Conservation (phyloP, 2,329 filamentous ascomycete genomes). For the Fusarium poae region DNA sequence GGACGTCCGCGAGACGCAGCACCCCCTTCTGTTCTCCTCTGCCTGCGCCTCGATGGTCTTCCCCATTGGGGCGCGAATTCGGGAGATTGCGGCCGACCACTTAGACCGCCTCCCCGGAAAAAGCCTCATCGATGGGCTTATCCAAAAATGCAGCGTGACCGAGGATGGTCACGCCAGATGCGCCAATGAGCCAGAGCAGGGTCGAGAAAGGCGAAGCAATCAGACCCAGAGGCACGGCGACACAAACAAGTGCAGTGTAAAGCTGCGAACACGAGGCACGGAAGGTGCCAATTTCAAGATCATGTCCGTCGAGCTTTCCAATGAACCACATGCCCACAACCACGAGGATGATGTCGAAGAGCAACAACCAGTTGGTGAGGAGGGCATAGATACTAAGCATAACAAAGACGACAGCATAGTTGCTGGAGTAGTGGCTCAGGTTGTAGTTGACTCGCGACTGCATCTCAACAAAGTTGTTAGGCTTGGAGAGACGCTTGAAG, state of each 20-base stretch:
- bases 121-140: conserved; percentile 99
- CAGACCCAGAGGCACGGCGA: conserved; percentile 87
- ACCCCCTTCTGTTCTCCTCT: conserved; percentile 70
- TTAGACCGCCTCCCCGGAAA: conserved; percentile 99
- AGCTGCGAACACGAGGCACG: conserved; percentile 91
- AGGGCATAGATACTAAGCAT: conserved; percentile 97
- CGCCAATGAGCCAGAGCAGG: conserved; percentile 94
- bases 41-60: conserved; percentile 96
- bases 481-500: conserved; percentile 95
- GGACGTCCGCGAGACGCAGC: conserved; percentile 56
- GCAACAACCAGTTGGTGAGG: conserved; percentile 85
- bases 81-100: conserved; percentile 99
- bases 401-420: conserved; percentile 93
- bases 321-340: conserved; percentile 91
- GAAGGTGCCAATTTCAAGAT: conserved; percentile 87
- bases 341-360: conserved; percentile 93
- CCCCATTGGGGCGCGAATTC: conserved; percentile 93
- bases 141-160: conserved; percentile 97
- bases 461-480: conserved; percentile 87
- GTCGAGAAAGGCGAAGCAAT: conserved; percentile 87
- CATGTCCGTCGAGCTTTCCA: conserved; percentile 87
- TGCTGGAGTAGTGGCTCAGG: conserved; percentile 96
- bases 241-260: conserved; percentile 86
- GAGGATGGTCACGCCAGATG: conserved; percentile 91
- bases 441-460: conserved; percentile 98